Conservation (phyloP, 495 filamentous ascomycete genomes). For the Schizothecium vesticola region DNA sequence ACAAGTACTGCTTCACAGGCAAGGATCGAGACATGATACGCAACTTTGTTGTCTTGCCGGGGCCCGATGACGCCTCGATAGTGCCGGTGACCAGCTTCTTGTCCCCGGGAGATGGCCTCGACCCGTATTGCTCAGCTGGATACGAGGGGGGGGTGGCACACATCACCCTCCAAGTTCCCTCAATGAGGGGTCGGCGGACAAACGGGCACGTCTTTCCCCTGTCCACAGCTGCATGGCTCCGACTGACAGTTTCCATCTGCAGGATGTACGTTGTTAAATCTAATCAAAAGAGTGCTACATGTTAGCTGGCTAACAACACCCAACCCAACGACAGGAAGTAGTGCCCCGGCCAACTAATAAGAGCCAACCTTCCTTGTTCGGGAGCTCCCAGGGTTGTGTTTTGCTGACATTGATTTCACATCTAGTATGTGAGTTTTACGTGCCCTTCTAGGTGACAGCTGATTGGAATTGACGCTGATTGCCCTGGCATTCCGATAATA, state of each 20-base stretch:
- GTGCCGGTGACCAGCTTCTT: neutral
- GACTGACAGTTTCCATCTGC: neutral
- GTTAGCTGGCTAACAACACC: neutral
- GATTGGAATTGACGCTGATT: neutral
- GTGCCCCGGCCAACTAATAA: neutral
- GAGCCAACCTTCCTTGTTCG: neutral
- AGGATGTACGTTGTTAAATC: neutral
- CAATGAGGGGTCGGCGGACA: neutral
- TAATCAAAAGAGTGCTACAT: neutral
- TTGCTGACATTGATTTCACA: neutral
- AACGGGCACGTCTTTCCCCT: neutral
- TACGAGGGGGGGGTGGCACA: neutral
- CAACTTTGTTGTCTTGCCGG: neutral
- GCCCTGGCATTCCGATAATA: neutral
- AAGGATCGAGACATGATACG: neutral
- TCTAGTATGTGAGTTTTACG: neutral
- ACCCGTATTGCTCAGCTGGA: neutral
- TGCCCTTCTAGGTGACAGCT: neutral
- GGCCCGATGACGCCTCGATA: neutral
- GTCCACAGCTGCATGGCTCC: neutral
- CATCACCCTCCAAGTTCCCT: neutral
- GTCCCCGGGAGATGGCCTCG: neutral
- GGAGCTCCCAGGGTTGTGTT: neutral
- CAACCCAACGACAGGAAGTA: neutral
- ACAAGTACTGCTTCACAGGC: constrained; percentile 12